These are phyloP conservation scores for Collybia nuda DNA, from an alignment of 768 basidiomycete species.

Conservation along the genomic window DNA sequence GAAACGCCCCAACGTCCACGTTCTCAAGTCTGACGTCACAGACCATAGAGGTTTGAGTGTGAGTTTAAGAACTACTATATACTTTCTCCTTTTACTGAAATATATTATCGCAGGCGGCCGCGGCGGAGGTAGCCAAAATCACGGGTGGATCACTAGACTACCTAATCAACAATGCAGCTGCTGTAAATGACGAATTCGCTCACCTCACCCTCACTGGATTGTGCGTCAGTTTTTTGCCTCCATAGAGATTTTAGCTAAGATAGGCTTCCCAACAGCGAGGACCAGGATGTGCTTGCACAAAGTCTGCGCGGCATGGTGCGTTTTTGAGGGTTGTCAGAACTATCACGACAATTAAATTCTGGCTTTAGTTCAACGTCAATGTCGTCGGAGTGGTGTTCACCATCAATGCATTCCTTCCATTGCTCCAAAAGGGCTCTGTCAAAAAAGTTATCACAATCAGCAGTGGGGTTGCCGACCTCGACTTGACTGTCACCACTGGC, in stretches of 20 bases:
- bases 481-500: slow-evolving; percentile 16
- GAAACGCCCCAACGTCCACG: slow-evolving; percentile 24
- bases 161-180: slow-evolving; percentile 37
- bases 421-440: slow-evolving; percentile 26
- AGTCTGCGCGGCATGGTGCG: too few relatives aligned
- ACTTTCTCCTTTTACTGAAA: background rate
- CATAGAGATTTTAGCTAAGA: background rate
- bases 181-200: slow-evolving; percentile 5
- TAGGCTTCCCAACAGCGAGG: too few relatives aligned
- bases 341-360: background rate
- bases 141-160: slow-evolving; percentile 34
- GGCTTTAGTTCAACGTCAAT: slow-evolving; percentile 29
- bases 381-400: slow-evolving; percentile 32
- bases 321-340: slow-evolving; percentile 1
- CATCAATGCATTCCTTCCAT: slow-evolving; percentile 37
- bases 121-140: slow-evolving; percentile 20
- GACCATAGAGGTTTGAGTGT: slow-evolving; percentile 19
- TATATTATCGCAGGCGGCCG: slow-evolving; percentile 20
- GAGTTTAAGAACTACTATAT: slow-evolving; percentile 17
- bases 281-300: too few relatives aligned
- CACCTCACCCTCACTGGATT: slow-evolving; percentile 15
- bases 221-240: slow-evolving; percentile 12
- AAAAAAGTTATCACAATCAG: slow-evolving; percentile 35
- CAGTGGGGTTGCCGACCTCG: slow-evolving; percentile 26
- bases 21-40: slow-evolving; percentile 36